phyloP scores from a whole-genome alignment of 208 protist species.

The Trypanosoma platydactyli region DNA sequence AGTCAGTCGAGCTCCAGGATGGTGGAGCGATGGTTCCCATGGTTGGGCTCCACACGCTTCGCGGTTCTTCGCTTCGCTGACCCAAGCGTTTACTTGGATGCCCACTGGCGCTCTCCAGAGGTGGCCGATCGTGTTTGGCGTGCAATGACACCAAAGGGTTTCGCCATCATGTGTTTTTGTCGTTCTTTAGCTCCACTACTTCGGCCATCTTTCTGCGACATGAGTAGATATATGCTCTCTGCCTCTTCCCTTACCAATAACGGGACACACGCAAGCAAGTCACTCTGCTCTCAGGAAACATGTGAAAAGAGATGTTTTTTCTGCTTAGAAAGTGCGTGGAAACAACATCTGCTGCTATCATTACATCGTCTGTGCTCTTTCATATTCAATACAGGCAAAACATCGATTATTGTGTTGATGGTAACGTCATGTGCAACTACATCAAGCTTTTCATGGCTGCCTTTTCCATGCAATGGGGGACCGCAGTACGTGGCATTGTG shows the following conservation, averaged over 20 bases:
- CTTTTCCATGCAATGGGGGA: constrained; percentile 21
- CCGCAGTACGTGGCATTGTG: constrained; percentile 26
- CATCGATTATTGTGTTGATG: constrained; percentile 9
- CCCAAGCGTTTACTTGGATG: constrained; percentile 9
- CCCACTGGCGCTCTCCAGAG: constrained; percentile 5
- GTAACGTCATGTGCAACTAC: constrained; percentile 10
- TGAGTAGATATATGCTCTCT: not conserved
- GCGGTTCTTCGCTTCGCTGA: not conserved
- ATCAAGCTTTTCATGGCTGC: constrained; percentile 21
- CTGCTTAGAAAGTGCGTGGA: not conserved
- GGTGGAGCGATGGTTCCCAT: constrained; percentile 25
- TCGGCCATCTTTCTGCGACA: not conserved
- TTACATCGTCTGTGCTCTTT: not conserved
- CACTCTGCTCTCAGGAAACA: not conserved
- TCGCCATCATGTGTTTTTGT: constrained; percentile 22
- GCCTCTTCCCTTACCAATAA: not conserved
- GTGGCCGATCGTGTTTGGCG: constrained; percentile 22
- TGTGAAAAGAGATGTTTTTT: not conserved
- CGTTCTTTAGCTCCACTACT: not conserved
- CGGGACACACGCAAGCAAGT: not conserved
- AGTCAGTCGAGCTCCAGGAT: constrained; percentile 12
- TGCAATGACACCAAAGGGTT: constrained; percentile 28
- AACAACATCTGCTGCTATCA: not conserved
- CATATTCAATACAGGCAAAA: constrained; percentile 5
- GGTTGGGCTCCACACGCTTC: constrained; percentile 1